Evolutionary conservation across 2,329 filamentous ascomycete species (phyloP).

Genomic region (Fusarium buharicum): DNA sequence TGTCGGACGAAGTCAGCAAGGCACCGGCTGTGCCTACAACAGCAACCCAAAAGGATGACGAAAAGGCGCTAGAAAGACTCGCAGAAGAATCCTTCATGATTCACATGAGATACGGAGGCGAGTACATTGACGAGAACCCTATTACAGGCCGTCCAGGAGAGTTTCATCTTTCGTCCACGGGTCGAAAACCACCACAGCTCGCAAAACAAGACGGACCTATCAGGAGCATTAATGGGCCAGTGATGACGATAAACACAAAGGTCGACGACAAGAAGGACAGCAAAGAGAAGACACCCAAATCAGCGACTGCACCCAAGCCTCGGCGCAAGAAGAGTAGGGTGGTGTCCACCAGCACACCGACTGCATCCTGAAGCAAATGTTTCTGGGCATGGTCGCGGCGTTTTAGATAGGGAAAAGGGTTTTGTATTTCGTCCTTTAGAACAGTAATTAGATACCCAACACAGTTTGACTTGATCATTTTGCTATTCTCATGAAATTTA

Average conservation of each 20-base stretch:
- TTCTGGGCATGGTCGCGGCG: conserved; percentile 4
- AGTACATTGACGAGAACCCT: conserved; percentile 75
- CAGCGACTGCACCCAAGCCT: conserved; percentile 55
- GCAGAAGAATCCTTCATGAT: conserved; percentile 68
- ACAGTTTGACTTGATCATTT: conserved; percentile 13
- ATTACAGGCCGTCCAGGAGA: conserved; percentile 73
- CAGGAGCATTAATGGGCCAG: conserved; percentile 50
- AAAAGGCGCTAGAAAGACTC: conserved; percentile 57
- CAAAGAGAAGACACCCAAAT: conserved; percentile 58
- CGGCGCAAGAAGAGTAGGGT: conserved; percentile 63
- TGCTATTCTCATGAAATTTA: neutral
- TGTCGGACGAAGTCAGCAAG: conserved; percentile 48
- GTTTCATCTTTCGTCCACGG: conserved; percentile 71
- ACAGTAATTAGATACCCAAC: conserved; percentile 43
- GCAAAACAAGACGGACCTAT: conserved; percentile 47
- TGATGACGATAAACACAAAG: conserved; percentile 55
- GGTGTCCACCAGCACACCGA: conserved; percentile 50
- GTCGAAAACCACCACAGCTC: conserved; percentile 58
- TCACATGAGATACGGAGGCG: conserved; percentile 68
- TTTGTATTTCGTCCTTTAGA: conserved; percentile 8
- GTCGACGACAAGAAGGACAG: conserved; percentile 58
- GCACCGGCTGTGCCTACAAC: conserved; percentile 27
- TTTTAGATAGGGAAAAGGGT: conserved; percentile 8
- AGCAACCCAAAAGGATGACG: conserved; percentile 52
- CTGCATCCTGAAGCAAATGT: conserved; percentile 40